Evolutionary conservation across 192 early-diverging fungal genomes (phyloP), one percentile per base, ranked within the genome.

Genomic region (Diversispora eburnea): DNA sequence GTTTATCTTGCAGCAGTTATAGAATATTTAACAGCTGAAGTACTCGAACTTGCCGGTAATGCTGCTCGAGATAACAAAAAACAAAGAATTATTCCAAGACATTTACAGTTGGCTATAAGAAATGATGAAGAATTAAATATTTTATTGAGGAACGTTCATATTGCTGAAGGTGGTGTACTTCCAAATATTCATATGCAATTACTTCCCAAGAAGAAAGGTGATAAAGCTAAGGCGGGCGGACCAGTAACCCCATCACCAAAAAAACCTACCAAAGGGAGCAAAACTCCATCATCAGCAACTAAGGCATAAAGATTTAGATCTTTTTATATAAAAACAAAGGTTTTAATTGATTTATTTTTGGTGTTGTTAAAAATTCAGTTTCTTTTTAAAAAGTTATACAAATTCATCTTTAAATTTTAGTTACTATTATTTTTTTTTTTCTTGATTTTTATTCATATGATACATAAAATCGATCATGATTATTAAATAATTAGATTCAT

Each of bases 51-150:
- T 33, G 77, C 77, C 39, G 77, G 77, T 42, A 77, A 77, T 46
- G 79, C 79, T 47, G 79, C 79, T 42, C 77, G 79, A n/a, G 79
- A 80, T 66, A 80, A 80, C 61, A 80, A 65, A 46, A 77, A 72
- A 48, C 66, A 58, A 22, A 61, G 79, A 67, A 80, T 80, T 19
- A 80, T 80, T 55, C 79, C 79, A 49, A 76, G 79, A 25, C 79
- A 80, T 63, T 73, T 80, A 56, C 78, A 79, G 62, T 64, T 80
- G 39, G 77, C 79, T 10, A 80, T 80, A 61, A 58, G 79, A 67
- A 80, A 80, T 54, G 79, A 80, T 60, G 79, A 80, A 66, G 79
- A 80, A 67, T 55, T 80, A 42, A 80, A 80, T 55, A 80, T 77
- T 52, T 70, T 80, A 17, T 59, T 80, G 17, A 71, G 73, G 56